These are phyloP conservation scores for Leishmania lainsoni DNA, from an alignment of 208 protist genomes.

Conservation along the genomic window DNA sequence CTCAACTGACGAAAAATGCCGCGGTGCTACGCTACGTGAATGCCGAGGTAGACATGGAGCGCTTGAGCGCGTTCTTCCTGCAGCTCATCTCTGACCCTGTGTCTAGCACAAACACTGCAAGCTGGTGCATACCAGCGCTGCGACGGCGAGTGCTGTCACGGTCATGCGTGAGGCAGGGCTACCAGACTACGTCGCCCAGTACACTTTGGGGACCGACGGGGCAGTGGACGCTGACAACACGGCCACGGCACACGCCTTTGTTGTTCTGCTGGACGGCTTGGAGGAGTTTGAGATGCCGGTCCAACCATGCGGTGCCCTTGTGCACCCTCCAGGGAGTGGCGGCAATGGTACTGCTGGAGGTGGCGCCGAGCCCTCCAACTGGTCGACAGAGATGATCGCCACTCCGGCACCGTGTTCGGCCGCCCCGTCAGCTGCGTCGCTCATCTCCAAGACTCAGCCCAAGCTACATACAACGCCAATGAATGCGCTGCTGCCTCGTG, in stretches of 20 bases:
- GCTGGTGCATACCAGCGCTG: not conserved
- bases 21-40: slow-evolving; percentile 62
- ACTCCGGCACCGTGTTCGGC: not conserved
- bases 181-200: slow-evolving; percentile 22
- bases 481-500: slow-evolving; percentile 47
- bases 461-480: not conserved
- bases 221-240: not conserved
- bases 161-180: slow-evolving; percentile 21
- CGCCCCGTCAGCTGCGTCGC: not conserved
- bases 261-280: slow-evolving; percentile 72
- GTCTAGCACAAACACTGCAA: not conserved
- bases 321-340: slow-evolving; percentile 28
- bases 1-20: slow-evolving; percentile 59
- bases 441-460: not conserved
- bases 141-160: not conserved
- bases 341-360: slow-evolving; percentile 26
- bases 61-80: slow-evolving; percentile 53
- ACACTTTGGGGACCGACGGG: slow-evolving; percentile 4
- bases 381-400: slow-evolving; percentile 3
- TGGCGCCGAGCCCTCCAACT: slow-evolving; percentile 27
- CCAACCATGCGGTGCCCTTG: slow-evolving; percentile 58
- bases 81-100: slow-evolving; percentile 45
- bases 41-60: slow-evolving; percentile 61
- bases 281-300: slow-evolving; percentile 42
- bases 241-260: slow-evolving; percentile 32